Conservation (phyloP, 805 yeast species). For the Metschnikowia similis region DNA sequence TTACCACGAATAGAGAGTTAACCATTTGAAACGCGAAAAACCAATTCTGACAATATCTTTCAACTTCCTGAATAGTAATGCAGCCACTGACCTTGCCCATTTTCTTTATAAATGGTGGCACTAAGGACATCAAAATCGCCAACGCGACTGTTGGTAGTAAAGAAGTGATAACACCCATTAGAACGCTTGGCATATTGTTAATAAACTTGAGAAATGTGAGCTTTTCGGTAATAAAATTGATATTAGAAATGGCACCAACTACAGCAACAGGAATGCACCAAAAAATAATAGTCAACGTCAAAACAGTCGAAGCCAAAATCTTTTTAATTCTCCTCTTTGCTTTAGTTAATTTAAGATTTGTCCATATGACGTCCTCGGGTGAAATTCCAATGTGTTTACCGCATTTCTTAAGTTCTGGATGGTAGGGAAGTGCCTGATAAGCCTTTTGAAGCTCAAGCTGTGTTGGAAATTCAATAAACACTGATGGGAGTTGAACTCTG, state of each 20-base stretch:
- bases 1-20: slow-evolving; percentile 80
- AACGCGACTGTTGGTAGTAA: slow-evolving; percentile 79
- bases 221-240: slow-evolving; percentile 64
- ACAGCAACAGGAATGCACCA: slow-evolving; percentile 99
- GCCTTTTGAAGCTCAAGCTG: slow-evolving; percentile 89
- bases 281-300: slow-evolving; percentile 68
- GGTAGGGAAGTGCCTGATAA: slow-evolving; percentile 70
- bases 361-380: slow-evolving; percentile 87
- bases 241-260: slow-evolving; percentile 89
- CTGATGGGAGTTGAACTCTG: slow-evolving; percentile 57
- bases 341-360: slow-evolving; percentile 58
- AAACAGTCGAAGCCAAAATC: slow-evolving; percentile 55
- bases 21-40: slow-evolving; percentile 87
- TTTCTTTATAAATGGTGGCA: slow-evolving; percentile 77
- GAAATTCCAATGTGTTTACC: slow-evolving; percentile 57
- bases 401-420: slow-evolving; percentile 42
- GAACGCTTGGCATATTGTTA: slow-evolving; percentile 60
- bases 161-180: slow-evolving; percentile 85
- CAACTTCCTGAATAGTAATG: slow-evolving; percentile 67
- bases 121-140: slow-evolving; percentile 76
- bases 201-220: slow-evolving; percentile 75
- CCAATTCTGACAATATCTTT: slow-evolving; percentile 81
- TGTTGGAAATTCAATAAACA: slow-evolving; percentile 74
- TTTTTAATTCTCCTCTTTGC: slow-evolving; percentile 54
- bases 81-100: slow-evolving; percentile 75